Conservation (phyloP, 345 rosid genomes). For the Salix udensis region DNA sequence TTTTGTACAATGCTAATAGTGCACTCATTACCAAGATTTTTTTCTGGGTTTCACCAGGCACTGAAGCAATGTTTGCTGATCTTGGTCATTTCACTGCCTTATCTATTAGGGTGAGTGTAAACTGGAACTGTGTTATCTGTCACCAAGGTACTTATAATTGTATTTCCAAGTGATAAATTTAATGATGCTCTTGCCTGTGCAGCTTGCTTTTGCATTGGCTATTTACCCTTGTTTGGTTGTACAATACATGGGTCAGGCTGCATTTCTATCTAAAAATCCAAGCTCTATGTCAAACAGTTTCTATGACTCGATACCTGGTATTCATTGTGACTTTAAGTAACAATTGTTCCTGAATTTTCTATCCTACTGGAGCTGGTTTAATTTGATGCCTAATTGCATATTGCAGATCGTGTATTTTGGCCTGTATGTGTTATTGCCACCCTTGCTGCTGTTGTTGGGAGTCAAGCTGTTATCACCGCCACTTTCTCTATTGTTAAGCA, state of each 20-base stretch:
- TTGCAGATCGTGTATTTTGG: conserved; percentile 75
- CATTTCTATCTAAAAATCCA: conserved; percentile 72
- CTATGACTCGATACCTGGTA: conserved; percentile 81
- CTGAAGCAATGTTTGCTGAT: conserved; percentile 96
- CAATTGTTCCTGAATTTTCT: background rate
- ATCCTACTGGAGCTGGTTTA: conserved; percentile 12
- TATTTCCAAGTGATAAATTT: conserved; percentile 11
- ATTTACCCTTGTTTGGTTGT: conserved; percentile 91
- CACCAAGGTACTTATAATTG: background rate
- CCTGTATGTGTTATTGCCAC: conserved; percentile 85
- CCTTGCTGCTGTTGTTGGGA: conserved; percentile 88
- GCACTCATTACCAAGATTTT: conserved; percentile 9
- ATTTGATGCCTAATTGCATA: conserved; percentile 14
- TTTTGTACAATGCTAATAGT: background rate
- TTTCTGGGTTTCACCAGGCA: conserved; percentile 52
- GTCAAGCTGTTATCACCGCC: conserved; percentile 86
- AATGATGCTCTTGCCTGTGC: conserved; percentile 32
- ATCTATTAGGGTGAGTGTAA: conserved; percentile 63
- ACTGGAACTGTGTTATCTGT: background rate
- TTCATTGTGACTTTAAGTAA: conserved; percentile 11
- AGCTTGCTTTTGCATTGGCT: conserved; percentile 71
- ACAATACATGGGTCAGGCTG: conserved; percentile 99
- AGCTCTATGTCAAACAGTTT: conserved; percentile 47
- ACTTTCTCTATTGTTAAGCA: conserved; percentile 88
- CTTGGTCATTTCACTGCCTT: conserved; percentile 90